Conservation (phyloP, 768 basidiomycete species). For the Kwoniella sp. region DNA sequence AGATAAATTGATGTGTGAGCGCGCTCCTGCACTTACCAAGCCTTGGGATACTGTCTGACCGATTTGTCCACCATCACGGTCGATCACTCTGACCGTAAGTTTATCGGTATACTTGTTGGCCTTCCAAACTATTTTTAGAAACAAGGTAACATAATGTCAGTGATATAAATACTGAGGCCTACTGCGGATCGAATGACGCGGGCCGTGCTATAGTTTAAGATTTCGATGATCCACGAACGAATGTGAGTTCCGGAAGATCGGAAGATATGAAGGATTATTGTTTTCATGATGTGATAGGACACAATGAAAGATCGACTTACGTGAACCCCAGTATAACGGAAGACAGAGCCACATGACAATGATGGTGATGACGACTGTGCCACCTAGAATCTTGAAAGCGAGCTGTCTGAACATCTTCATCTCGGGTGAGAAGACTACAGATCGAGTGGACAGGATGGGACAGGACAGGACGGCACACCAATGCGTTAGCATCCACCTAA, state of each 20-base stretch:
- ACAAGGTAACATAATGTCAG: not conserved
- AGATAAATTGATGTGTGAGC: constrained; percentile 9
- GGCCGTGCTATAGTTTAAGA: too few relatives aligned
- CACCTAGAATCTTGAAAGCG: constrained; percentile 53
- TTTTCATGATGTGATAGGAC: too few relatives aligned
- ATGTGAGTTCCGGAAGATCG: too few relatives aligned
- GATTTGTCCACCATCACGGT: constrained; percentile 57
- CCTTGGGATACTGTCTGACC: constrained; percentile 53
- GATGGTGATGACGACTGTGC: constrained; percentile 52
- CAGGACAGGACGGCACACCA: too few relatives aligned
- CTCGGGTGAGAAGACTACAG: constrained; percentile 40
- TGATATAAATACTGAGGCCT: too few relatives aligned
- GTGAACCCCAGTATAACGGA: constrained; percentile 56
- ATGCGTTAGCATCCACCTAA: too few relatives aligned
- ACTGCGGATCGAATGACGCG: too few relatives aligned
- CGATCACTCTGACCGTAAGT: constrained; percentile 58
- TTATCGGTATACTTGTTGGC: constrained; percentile 52
- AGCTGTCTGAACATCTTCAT: constrained; percentile 37
- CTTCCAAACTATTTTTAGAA: constrained; percentile 43
- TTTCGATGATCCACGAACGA: too few relatives aligned
- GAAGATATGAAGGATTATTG: too few relatives aligned
- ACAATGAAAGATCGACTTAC: constrained; percentile 23
- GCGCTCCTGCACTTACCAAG: constrained; percentile 42
- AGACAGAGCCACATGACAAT: constrained; percentile 59
- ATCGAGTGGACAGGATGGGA: too few relatives aligned